Evolutionary conservation across 2,329 filamentous ascomycete species (phyloP).

Genomic region (Pezicula neosporulosa): DNA sequence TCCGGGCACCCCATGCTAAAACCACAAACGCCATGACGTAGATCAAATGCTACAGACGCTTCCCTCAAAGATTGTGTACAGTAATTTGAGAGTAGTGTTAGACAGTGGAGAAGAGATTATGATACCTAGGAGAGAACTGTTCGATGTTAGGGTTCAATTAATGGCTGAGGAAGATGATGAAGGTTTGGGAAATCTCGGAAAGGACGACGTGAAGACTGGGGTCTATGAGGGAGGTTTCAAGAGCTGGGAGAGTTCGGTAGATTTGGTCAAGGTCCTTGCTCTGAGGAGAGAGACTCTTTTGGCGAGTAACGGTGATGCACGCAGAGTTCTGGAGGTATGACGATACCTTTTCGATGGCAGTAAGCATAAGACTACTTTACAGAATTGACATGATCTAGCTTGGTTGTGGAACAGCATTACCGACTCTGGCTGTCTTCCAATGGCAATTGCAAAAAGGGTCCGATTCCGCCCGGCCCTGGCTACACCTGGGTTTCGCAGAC

Average conservation of each 20-base stretch:
- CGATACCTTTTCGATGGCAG: too few relatives aligned
- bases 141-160: conserved; percentile 77
- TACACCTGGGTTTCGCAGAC: conserved; percentile 68
- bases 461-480: conserved; percentile 7
- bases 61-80: conserved; percentile 73
- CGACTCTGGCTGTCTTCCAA: conserved; percentile 68
- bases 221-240: conserved; percentile 88
- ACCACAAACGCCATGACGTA: conserved; percentile 48
- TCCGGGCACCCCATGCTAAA: conserved; percentile 57
- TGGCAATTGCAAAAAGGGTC: conserved; percentile 38
- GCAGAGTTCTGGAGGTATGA: conserved; percentile 27
- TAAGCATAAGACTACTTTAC: background rate
- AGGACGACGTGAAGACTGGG: conserved; percentile 74
- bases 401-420: conserved; percentile 75
- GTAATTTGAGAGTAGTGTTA: conserved; percentile 55
- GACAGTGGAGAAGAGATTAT: conserved; percentile 50
- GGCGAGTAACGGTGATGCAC: conserved; percentile 3
- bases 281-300: conserved; percentile 7
- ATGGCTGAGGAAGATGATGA: conserved; percentile 66
- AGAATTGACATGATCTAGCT: conserved; percentile 43
- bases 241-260: conserved; percentile 83
- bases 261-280: conserved; percentile 62
- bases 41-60: conserved; percentile 51
- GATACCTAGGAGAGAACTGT: conserved; percentile 73
- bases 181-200: conserved; percentile 50